These are phyloP conservation scores for Sequoiadendron giganteum DNA, from an alignment of 75 land plant genomes.

Conservation along the genomic window DNA sequence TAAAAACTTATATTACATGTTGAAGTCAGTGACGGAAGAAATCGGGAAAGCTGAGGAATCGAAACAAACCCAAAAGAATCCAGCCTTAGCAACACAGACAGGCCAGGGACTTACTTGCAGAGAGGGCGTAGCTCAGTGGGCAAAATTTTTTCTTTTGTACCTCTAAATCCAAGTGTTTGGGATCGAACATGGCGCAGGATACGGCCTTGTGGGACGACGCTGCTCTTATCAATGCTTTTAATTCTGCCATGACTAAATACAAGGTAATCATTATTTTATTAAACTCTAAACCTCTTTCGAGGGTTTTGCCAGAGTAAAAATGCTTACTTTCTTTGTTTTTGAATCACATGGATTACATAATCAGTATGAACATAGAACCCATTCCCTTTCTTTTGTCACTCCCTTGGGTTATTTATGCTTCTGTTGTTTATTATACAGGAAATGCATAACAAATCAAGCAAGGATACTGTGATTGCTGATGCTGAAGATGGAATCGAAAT, in stretches of 20 bases:
- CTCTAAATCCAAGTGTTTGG: neutral
- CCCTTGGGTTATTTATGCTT: neutral
- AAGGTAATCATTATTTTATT: slow-evolving; percentile 22
- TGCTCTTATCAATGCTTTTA: slow-evolving; percentile 51
- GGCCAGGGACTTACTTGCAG: no score
- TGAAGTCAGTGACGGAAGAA: no score
- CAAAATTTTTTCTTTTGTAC: neutral
- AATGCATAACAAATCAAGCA: neutral
- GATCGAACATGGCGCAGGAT: slow-evolving; percentile 14
- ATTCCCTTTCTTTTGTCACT: neutral
- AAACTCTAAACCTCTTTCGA: neutral
- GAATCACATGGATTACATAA: neutral
- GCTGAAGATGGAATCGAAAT: neutral
- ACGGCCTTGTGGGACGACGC: slow-evolving; percentile 54
- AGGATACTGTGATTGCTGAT: neutral
- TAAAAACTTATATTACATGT: no score
- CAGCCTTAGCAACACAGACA: no score
- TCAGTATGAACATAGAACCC: neutral
- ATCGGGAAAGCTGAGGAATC: no score
- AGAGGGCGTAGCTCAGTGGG: neutral
- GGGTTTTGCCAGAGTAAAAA: neutral
- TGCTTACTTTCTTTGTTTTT: neutral
- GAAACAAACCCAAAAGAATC: no score
- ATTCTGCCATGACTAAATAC: slow-evolving; percentile 51
- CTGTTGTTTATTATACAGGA: neutral